These are phyloP conservation scores for Heimioporus retisporus DNA, from an alignment of 1,284 basidiomycete species.

Conservation along the genomic window DNA sequence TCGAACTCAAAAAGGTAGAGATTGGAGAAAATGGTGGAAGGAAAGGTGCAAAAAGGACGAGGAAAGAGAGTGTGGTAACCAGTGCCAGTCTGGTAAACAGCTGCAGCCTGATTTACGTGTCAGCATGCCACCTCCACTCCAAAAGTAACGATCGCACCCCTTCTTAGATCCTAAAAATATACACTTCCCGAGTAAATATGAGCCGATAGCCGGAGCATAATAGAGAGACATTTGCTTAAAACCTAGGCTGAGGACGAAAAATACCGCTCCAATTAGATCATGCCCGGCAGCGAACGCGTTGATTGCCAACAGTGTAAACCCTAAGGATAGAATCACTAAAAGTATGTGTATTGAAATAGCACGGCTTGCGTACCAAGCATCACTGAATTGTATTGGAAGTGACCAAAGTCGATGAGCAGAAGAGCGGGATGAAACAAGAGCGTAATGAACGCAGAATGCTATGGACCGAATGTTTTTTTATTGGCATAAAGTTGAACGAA, in stretches of 20 bases:
- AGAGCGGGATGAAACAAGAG: slow-evolving; percentile 88
- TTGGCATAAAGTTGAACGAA: background rate
- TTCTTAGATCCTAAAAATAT: slow-evolving; percentile 70
- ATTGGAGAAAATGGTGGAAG: slow-evolving; percentile 44
- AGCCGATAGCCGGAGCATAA: slow-evolving; percentile 91
- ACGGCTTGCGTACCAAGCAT: slow-evolving; percentile 75
- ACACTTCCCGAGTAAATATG: slow-evolving; percentile 88
- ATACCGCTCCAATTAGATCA: slow-evolving; percentile 84
- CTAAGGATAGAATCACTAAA: slow-evolving; percentile 43
- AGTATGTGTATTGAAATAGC: too few relatives aligned
- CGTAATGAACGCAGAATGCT: slow-evolving; percentile 81
- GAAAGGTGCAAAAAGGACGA: slow-evolving; percentile 68
- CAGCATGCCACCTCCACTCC: slow-evolving; percentile 8
- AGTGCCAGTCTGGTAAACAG: slow-evolving; percentile 78
- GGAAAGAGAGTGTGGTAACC: slow-evolving; percentile 69
- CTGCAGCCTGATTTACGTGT: slow-evolving; percentile 52
- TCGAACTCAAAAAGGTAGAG: slow-evolving; percentile 65
- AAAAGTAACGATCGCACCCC: slow-evolving; percentile 63
- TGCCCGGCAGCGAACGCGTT: slow-evolving; percentile 74
- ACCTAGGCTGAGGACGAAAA: slow-evolving; percentile 84
- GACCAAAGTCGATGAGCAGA: slow-evolving; percentile 90
- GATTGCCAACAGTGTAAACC: slow-evolving; percentile 77
- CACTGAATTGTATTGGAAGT: slow-evolving; percentile 94
- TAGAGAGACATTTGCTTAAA: slow-evolving; percentile 99
- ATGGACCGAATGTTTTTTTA: background rate